Evolutionary conservation across 345 rosid genomes (phyloP).

Genomic region (Euclidium syriacum): DNA sequence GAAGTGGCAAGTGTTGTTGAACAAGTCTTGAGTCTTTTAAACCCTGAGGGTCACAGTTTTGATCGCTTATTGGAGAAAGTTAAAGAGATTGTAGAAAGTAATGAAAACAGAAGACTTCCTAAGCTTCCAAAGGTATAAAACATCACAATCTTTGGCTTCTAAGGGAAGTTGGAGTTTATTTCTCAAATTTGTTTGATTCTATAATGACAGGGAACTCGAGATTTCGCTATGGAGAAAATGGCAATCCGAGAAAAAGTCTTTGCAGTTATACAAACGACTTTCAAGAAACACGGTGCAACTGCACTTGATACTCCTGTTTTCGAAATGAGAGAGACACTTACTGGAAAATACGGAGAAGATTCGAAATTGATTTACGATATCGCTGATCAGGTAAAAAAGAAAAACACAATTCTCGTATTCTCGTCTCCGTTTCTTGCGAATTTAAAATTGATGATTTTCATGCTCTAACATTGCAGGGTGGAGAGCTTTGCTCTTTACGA

Average conservation of each 20-base stretch:
- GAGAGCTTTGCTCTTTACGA: conserved; percentile 89
- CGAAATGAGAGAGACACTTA: conserved; percentile 89
- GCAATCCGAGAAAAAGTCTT: conserved; percentile 72
- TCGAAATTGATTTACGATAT: conserved; percentile 90
- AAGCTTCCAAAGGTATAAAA: conserved; percentile 76
- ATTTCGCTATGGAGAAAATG: conserved; percentile 91
- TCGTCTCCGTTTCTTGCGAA: too few species aligned
- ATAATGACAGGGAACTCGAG: conserved; percentile 71
- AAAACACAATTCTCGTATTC: too few species aligned
- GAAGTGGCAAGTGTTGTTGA: conserved; percentile 30
- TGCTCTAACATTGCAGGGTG: conserved; percentile 56
- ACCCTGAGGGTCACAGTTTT: conserved; percentile 44
- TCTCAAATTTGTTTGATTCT: conserved; percentile 15
- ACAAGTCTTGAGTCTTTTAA: conserved; percentile 39
- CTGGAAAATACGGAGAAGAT: conserved; percentile 94
- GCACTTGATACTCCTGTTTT: conserved; percentile 95
- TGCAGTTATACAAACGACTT: conserved; percentile 63
- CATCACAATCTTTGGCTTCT: background rate
- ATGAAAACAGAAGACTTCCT: conserved; percentile 87
- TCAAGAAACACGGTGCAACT: conserved; percentile 88
- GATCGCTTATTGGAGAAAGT: conserved; percentile 47
- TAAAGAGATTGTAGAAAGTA: conserved; percentile 79
- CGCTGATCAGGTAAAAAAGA: conserved; percentile 94
- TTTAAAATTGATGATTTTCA: background rate
- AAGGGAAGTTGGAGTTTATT: too few species aligned